Evolutionary conservation across 805 yeast genomes (phyloP).

Genomic region (Candida maesae): DNA sequence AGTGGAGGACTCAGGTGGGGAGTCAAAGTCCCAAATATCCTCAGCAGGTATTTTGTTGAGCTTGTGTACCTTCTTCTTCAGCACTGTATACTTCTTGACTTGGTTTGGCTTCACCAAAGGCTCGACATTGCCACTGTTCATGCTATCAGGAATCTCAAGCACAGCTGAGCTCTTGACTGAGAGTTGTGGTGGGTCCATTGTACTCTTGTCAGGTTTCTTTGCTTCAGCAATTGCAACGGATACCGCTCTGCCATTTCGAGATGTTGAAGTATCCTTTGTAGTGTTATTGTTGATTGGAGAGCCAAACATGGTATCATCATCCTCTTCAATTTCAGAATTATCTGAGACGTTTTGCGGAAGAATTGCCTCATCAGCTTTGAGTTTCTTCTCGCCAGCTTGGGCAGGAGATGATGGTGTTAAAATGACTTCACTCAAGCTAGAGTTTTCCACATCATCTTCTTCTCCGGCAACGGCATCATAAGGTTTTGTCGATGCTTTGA

Average conservation of each 20-base stretch:
- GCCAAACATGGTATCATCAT: slow-evolving; percentile 12
- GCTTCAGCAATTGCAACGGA: slow-evolving; percentile 21
- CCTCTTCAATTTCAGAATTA: slow-evolving; percentile 15
- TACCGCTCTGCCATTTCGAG: slow-evolving; percentile 13
- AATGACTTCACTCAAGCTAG: slow-evolving; percentile 4
- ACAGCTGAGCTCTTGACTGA: background rate
- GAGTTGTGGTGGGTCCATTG: background rate
- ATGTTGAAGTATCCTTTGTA: slow-evolving; percentile 21
- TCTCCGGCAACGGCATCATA: slow-evolving; percentile 1
- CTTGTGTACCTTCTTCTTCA: background rate
- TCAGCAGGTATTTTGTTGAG: background rate
- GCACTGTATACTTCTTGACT: too few species aligned
- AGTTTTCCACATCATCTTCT: background rate
- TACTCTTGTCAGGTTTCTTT: background rate
- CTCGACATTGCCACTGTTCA: too few species aligned
- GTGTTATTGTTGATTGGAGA: slow-evolving; percentile 20
- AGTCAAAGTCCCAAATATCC: slow-evolving; percentile 27
- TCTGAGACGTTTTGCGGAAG: too few species aligned
- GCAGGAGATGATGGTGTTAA: background rate
- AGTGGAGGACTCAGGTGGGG: too few species aligned
- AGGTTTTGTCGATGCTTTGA: slow-evolving; percentile 19
- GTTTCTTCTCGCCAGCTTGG: too few species aligned
- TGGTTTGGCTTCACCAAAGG: too few species aligned
- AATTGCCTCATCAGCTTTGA: too few species aligned
- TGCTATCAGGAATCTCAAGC: slow-evolving; percentile 15